These are phyloP conservation scores for Baorangia bicolor DNA, from an alignment of 768 basidiomycete species.

Conservation along the genomic window DNA sequence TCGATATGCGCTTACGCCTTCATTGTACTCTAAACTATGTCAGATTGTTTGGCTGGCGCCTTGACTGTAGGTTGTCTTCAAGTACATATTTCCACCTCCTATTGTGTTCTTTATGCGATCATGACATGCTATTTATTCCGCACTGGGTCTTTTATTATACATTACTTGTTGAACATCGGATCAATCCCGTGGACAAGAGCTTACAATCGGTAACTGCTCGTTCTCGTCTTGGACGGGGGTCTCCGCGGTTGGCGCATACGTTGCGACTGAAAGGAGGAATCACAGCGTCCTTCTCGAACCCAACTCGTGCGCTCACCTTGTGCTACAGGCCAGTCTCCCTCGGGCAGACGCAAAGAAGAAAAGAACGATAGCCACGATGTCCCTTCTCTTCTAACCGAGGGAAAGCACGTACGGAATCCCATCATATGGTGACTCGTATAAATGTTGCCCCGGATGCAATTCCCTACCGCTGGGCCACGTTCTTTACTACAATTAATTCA, in stretches of 20 bases:
- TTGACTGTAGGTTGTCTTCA: not conserved
- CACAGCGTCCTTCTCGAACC: not conserved
- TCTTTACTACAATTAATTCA: not conserved
- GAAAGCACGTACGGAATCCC: not conserved
- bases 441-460: not conserved
- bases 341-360: not conserved
- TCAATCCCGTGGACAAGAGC: not conserved
- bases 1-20: not conserved
- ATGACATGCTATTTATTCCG: conserved; percentile 4
- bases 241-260: not conserved
- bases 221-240: not conserved
- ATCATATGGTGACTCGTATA: not conserved
- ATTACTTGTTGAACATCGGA: not conserved
- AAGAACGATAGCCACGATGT: not conserved
- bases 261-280: not conserved
- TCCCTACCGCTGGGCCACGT: not conserved
- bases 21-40: not conserved
- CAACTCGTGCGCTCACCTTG: not conserved
- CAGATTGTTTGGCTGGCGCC: not conserved
- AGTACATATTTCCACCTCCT: not conserved
- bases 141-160: not conserved
- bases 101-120: conserved; percentile 5
- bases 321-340: not conserved
- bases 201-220: not conserved
- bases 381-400: not conserved